Evolutionary conservation across 306 rosid genomes (phyloP), one percentile per base, ranked within the genome.

Genomic region (Vachellia pachyceras): DNA sequence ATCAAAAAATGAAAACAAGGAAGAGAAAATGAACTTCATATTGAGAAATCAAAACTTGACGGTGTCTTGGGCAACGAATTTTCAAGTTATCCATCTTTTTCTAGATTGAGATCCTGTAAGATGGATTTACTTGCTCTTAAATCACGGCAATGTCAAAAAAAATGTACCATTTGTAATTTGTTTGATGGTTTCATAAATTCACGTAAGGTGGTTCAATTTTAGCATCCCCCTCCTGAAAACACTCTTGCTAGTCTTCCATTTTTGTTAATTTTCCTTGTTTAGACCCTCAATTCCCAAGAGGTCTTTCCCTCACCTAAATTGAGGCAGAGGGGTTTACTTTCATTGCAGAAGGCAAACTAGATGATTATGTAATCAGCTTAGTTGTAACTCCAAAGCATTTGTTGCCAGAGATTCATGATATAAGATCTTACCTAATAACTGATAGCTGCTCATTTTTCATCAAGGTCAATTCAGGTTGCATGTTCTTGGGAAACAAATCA

Each of bases 1-100:
- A 82, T 46, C 82, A 77, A 72, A 85, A 82, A 80, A 77, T 20
- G 64, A 91, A 76, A 76, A 79, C 89, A 72, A 84, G 89, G 89
- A 85, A 78, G 75, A 82, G 87, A 80, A 88, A 80, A 80, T 91
- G 83, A 87, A 67, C 10, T 69, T 10, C 65, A 66, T 8, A 69
- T 80, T 87, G 87, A 79, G 22, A 29, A 57, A 64, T 42, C 80
- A 68, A 25, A 75, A 63, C 85, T 76, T 77, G 41, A 68, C 83
- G 71, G 85, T 61, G 78, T 72, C 65, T n/a, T 37, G 72, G 82
- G 49, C 73, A 75, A 13, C 61, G 17, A 81, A 65, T n/a, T 54
- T 52, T 85, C 18, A 63, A 76, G 78, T 39, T 22, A 68, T 67
- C 77, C 85, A 83, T 77, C 81, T 14, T 71, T 66, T 80, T 72